These are phyloP conservation scores for Starmera caribaea DNA, from an alignment of 805 yeast species.

Conservation along the genomic window DNA sequence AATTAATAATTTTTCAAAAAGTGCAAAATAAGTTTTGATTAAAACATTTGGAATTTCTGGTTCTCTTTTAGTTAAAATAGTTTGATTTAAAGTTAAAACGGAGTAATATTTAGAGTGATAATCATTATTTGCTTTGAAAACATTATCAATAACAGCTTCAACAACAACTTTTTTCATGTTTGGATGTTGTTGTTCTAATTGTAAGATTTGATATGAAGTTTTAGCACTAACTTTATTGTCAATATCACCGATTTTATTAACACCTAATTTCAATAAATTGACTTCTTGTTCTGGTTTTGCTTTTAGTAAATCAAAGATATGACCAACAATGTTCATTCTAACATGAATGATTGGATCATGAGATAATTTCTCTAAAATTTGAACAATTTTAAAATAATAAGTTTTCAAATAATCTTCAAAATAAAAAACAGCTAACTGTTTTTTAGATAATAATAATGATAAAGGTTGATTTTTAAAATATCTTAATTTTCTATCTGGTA, in stretches of 20 bases:
- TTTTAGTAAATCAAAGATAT: slow-evolving; percentile 70
- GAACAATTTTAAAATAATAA: slow-evolving; percentile 64
- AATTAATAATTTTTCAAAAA: slow-evolving; percentile 75
- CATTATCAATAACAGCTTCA: slow-evolving; percentile 70
- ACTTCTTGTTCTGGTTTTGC: slow-evolving; percentile 96
- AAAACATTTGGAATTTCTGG: slow-evolving; percentile 73
- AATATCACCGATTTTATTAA: slow-evolving; percentile 88
- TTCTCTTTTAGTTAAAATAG: slow-evolving; percentile 74
- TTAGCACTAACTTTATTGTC: slow-evolving; percentile 88
- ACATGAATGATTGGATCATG: slow-evolving; percentile 90
- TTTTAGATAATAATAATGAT: slow-evolving; percentile 33
- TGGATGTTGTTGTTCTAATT: slow-evolving; percentile 85
- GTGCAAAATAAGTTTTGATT: slow-evolving; percentile 73
- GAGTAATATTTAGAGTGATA: slow-evolving; percentile 87
- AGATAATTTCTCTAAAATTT: slow-evolving; percentile 67
- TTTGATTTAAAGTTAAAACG: slow-evolving; percentile 82
- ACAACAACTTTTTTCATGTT: slow-evolving; percentile 83
- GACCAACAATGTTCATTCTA: slow-evolving; percentile 64
- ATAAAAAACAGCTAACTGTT: slow-evolving; percentile 61
- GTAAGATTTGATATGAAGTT: slow-evolving; percentile 71
- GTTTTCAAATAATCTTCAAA: slow-evolving; percentile 87
- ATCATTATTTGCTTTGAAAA: slow-evolving; percentile 67
- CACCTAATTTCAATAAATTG: slow-evolving; percentile 78
- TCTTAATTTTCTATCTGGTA: slow-evolving; percentile 77
- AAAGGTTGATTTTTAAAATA: slow-evolving; percentile 69